Base-by-base conservation (phyloP, 2,329 filamentous ascomycete species). In the Diaporthe australafricana region DNA sequence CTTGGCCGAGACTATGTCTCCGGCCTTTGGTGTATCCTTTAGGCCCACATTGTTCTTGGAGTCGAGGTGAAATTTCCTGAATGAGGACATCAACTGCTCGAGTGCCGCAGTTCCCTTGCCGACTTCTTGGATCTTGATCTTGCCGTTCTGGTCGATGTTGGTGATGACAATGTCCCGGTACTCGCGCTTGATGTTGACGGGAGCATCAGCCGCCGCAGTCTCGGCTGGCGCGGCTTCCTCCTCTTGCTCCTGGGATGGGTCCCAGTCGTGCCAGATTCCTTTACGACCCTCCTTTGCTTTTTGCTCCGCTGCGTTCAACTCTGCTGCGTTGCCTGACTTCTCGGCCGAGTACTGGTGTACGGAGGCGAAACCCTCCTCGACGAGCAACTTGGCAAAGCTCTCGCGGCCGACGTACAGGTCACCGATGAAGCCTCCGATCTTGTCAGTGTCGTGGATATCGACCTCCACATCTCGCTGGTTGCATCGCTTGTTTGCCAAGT, bases 401-500 rank as follows among this genome's bases (percentile, higher is more conserved):
- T 98, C 96, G 68, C 95, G 93, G 86, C 95, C 96, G 81, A 99
- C 90, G 82, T 95, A 98, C 30, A 99, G 87, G 17, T 94, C 94
- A 70, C 96, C 96, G 76, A 99, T 98, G 86, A 99, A 99, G 47
- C 96, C 96, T 77, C 96, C 96, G 32, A 96, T 92, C 87, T 98
- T 98, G 87, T 99, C 96, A 76, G 94, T 93, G 78, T 95, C 95
- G 81, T 98, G 92, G 25, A 99, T 93, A 77, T 99, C 95, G 72
- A 99, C 94, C 83, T 98, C 96, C 62, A 96, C 95, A 82, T 99
- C 96, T 69, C 96, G 92, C 85, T 99, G 96, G 86, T 95, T 93
- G 84, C 93, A 95, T 71, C 95, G 91, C 78, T 90, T 92, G 83
- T 94, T 95, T 62, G 96, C 95, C 76, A 98, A 91, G 65, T 99